A percentile compares a stretch with the other conserved stretches of the same genome.
phyloP scores from a whole-genome alignment of 331 rosid species.

The Malus hybrid region DNA sequence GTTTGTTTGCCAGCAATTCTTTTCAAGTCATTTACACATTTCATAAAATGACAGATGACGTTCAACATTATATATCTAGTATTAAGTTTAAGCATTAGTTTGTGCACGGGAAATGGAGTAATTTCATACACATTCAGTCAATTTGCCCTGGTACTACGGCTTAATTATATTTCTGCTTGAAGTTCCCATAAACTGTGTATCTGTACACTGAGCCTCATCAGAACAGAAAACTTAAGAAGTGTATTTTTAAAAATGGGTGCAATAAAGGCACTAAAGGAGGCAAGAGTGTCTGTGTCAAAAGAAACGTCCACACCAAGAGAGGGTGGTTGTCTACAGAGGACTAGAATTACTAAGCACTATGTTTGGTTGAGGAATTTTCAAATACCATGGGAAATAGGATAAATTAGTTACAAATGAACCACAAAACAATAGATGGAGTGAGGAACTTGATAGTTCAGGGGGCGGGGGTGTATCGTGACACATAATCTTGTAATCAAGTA shows the following conservation, averaged over 20 bases:
- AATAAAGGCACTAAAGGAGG: too few species aligned
- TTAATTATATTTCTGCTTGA: neutral
- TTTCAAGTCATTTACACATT: neutral
- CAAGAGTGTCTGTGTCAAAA: neutral
- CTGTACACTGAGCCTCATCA: neutral
- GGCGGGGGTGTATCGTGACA: too few species aligned
- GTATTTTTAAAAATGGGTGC: neutral
- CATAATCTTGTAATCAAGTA: too few species aligned
- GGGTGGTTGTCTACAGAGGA: neutral
- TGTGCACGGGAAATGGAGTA: neutral
- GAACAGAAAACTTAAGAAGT: neutral
- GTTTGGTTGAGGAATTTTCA: neutral
- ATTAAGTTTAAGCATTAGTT: too few species aligned
- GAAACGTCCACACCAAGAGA: neutral
- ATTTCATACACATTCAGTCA: neutral
- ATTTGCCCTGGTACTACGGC: neutral
- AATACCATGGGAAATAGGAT: too few species aligned
- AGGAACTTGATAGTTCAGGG: neutral
- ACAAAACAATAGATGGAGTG: neutral
- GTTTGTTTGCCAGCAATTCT: conserved; percentile 27
- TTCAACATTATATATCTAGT: neutral
- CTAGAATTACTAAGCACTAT: neutral
- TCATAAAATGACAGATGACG: neutral
- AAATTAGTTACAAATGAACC: neutral
- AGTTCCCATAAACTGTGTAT: neutral